Evolutionary conservation across 2,329 filamentous ascomycete genomes (phyloP).

Genomic region (Phoma sp.): DNA sequence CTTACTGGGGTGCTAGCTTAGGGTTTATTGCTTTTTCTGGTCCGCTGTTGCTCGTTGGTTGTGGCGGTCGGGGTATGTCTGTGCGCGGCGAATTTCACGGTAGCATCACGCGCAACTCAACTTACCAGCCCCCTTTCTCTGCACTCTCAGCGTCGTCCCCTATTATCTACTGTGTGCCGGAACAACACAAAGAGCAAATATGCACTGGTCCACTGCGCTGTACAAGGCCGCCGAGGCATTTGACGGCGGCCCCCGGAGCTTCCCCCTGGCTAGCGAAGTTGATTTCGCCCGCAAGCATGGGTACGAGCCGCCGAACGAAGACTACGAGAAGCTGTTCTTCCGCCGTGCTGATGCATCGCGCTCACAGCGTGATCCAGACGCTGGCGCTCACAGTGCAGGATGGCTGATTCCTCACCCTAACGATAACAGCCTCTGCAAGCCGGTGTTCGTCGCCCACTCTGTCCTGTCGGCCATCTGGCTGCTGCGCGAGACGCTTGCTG

Average conservation of each 20-base stretch:
- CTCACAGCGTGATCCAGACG: background rate
- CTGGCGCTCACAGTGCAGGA: background rate
- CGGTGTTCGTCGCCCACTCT: conserved; percentile 4
- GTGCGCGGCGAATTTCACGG: no score
- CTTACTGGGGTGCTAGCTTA: no score
- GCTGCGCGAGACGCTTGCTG: conserved; percentile 4
- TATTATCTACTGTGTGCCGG: no score
- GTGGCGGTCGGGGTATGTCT: no score
- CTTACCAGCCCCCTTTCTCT: no score
- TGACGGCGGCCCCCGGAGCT: background rate
- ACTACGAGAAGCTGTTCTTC: conserved; percentile 2
- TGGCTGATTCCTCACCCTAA: conserved; percentile 2
- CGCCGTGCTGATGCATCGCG: background rate
- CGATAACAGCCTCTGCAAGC: conserved; percentile 1
- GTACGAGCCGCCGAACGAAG: background rate
- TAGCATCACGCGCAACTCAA: no score
- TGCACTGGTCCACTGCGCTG: no score
- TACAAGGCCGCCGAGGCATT: background rate
- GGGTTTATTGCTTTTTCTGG: no score
- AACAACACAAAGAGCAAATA: no score
- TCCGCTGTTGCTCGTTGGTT: no score
- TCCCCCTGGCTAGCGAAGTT: background rate
- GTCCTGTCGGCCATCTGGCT: no score
- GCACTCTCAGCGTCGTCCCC: no score
- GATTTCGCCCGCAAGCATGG: background rate